Percentiles rank a stretch among this genome's conserved stretches.
Evolutionary conservation across 164 flowering plant species (phyloP).

Genomic region (Berberis vulgaris): DNA sequence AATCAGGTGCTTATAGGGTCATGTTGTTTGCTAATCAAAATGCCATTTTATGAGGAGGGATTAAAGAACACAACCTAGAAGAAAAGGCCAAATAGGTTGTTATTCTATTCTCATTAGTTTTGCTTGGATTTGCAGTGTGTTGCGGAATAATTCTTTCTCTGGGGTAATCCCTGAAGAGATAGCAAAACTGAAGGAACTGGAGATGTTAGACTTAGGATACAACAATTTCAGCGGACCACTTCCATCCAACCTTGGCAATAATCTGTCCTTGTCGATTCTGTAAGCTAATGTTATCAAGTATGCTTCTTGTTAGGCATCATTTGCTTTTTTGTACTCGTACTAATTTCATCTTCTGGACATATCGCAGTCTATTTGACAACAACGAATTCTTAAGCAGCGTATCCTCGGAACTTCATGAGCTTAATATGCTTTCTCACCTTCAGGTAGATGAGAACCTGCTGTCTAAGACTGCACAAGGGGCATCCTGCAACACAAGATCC

Average conservation of each 20-base stretch:
- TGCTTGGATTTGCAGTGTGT: conserved; percentile 31
- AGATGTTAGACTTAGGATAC: conserved; percentile 51
- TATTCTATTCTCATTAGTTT: background rate
- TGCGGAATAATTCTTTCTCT: conserved; percentile 60
- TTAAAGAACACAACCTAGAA: too few species aligned
- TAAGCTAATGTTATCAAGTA: conserved; percentile 21
- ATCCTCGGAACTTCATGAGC: conserved; percentile 36
- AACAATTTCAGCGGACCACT: conserved; percentile 54
- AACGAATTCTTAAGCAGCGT: conserved; percentile 32
- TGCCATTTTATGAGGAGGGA: too few species aligned
- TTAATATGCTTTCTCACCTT: conserved; percentile 30
- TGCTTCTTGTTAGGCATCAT: conserved; percentile 1
- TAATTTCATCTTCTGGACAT: background rate
- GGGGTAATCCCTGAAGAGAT: conserved; percentile 61
- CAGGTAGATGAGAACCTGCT: conserved; percentile 31
- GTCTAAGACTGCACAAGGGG: conserved; percentile 11
- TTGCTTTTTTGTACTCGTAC: conserved; percentile 5
- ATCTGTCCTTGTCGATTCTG: conserved; percentile 40
- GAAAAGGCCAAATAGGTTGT: background rate
- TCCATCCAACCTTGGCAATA: conserved; percentile 40
- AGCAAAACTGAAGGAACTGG: conserved; percentile 42
- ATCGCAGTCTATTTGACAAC: conserved; percentile 47
- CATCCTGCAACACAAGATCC: conserved; percentile 20
- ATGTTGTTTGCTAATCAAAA: too few species aligned
- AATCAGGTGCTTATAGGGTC: too few species aligned